Percentiles rank a stretch among this genome's conserved stretches.
Evolutionary conservation across 768 basidiomycete species (phyloP).

Genomic region (Coprinellus micaceus): DNA sequence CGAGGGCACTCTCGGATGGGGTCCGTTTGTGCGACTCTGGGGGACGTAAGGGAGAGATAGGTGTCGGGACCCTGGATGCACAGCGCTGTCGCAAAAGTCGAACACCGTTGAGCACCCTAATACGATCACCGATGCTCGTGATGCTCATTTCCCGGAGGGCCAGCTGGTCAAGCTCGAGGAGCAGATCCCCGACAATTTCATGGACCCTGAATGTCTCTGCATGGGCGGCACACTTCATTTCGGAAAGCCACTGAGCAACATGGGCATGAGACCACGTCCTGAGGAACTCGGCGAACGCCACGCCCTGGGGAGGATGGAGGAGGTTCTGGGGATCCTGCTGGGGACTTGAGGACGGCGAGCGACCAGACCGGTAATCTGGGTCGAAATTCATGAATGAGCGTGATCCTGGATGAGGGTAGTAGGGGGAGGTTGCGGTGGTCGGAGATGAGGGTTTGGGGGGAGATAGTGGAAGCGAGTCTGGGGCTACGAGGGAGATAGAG

Average conservation of each 20-base stretch:
- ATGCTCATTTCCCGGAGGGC: constrained; percentile 91
- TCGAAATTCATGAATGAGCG: constrained; percentile 40
- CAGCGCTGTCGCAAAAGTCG: constrained; percentile 69
- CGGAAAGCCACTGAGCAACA: constrained; percentile 73
- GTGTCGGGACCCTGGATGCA: constrained; percentile 20
- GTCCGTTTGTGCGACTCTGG: constrained; percentile 12
- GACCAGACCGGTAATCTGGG: constrained; percentile 37
- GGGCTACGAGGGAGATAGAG: constrained; percentile 23
- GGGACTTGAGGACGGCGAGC: constrained; percentile 35
- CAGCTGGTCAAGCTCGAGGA: constrained; percentile 86
- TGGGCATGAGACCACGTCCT: constrained; percentile 70
- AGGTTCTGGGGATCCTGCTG: constrained; percentile 16
- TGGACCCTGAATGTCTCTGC: constrained; percentile 70
- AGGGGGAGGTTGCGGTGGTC: too few relatives aligned
- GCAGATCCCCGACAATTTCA: constrained; percentile 89
- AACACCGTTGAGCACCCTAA: constrained; percentile 83
- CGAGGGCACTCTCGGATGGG: constrained; percentile 12
- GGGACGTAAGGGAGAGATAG: constrained; percentile 13
- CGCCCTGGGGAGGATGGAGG: constrained; percentile 56
- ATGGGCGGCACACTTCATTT: constrained; percentile 71
- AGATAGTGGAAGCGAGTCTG: constrained; percentile 35
- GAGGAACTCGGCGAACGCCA: constrained; percentile 60
- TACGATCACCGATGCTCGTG: constrained; percentile 83
- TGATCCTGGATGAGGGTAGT: constrained; percentile 30
- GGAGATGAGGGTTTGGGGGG: constrained; percentile 42